A percentile compares a stretch with the other conserved stretches of the same genome.
Evolutionary conservation across 441 rosid genomes (phyloP).

Genomic region (Corymbia citriodora): DNA sequence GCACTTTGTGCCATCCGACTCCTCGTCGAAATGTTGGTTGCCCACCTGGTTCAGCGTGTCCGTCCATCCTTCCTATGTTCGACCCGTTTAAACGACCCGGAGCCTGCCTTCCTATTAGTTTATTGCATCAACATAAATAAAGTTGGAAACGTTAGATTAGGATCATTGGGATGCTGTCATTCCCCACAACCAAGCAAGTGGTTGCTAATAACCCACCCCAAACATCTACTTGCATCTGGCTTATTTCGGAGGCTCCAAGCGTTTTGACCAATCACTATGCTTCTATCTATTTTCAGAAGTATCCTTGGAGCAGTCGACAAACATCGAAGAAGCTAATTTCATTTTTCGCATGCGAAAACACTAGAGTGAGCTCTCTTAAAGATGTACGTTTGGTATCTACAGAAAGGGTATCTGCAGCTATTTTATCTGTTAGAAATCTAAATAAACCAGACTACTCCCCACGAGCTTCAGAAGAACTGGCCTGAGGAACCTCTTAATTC

Average conservation of each 20-base stretch:
- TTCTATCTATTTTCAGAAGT: neutral
- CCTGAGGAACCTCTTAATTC: neutral
- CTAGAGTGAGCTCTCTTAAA: neutral
- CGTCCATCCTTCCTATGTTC: neutral
- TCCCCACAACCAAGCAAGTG: neutral
- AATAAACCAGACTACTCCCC: neutral
- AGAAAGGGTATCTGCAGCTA: neutral
- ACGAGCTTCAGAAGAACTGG: neutral
- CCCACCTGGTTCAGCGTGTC: conserved; percentile 3
- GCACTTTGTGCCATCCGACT: conserved; percentile 11
- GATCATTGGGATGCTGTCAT: neutral
- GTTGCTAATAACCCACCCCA: neutral
- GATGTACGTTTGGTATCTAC: neutral
- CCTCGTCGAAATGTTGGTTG: conserved; percentile 10
- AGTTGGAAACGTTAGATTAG: neutral
- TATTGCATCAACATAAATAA: neutral
- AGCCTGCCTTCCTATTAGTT: neutral
- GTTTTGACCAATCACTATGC: neutral
- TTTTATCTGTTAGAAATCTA: neutral
- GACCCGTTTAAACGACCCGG: neutral
- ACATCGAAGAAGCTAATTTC: neutral
- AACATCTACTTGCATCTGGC: neutral
- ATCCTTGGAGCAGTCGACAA: neutral
- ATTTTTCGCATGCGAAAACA: neutral
- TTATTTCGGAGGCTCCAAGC: neutral